A percentile compares a stretch with the other conserved stretches of the same genome.
Evolutionary conservation across 2,329 filamentous ascomycete genomes (phyloP).

Genomic region (Paraphaeosphaeria sporulosa): DNA sequence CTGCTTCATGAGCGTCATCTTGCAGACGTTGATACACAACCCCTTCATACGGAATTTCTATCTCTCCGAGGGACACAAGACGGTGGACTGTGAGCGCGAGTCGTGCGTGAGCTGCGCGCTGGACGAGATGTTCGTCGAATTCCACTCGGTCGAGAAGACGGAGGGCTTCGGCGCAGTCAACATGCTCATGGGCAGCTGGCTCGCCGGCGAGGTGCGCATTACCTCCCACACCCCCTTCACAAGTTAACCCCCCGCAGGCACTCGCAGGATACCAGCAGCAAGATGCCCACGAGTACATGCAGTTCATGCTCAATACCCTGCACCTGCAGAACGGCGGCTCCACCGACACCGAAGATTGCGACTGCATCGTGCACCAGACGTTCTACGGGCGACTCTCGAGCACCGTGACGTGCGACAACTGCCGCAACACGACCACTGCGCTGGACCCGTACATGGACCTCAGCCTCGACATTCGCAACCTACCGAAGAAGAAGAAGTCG

Average conservation of each 20-base stretch:
- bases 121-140: conserved; percentile 69
- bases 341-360: conserved; percentile 62
- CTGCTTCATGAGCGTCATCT: conserved; percentile 96
- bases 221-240: conserved; percentile 40
- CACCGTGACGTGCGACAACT: conserved; percentile 89
- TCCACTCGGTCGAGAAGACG: conserved; percentile 75
- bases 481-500: conserved; percentile 71
- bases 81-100: conserved; percentile 70
- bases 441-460: conserved; percentile 92
- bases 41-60: conserved; percentile 92
- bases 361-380: conserved; percentile 91
- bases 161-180: conserved; percentile 91
- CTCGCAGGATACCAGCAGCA: conserved; percentile 90
- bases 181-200: conserved; percentile 89
- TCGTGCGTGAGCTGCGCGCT: conserved; percentile 68
- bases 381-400: conserved; percentile 93
- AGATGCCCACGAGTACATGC: conserved; percentile 96
- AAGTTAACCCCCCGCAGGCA: conserved; percentile 33
- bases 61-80: conserved; percentile 86
- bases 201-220: conserved; percentile 72
- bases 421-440: conserved; percentile 80
- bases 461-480: conserved; percentile 81
- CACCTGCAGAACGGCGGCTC: conserved; percentile 77
- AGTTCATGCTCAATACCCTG: conserved; percentile 90
- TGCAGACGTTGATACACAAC: conserved; percentile 94